These are phyloP conservation scores for Paecilomyces fulvus DNA, from an alignment of 2,329 filamentous ascomycete species.

Conservation along the genomic window DNA sequence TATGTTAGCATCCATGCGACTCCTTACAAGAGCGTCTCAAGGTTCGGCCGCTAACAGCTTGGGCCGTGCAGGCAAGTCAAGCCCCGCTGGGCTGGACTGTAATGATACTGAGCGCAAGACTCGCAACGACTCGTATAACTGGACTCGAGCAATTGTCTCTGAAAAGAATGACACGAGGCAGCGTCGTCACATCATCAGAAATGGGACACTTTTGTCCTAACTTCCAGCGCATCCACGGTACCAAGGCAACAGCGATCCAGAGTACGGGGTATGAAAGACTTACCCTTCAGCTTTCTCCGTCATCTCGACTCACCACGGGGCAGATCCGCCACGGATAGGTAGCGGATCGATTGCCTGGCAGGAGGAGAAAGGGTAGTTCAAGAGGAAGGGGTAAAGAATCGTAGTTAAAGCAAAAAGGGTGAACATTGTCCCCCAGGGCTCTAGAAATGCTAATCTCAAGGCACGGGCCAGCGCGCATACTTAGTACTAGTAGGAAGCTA, in stretches of 20 bases:
- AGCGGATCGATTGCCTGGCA: neutral
- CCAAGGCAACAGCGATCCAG: constrained; percentile 3
- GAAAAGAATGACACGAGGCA: neutral
- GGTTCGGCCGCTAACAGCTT: neutral
- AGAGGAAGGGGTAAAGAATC: neutral
- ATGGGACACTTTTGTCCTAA: neutral
- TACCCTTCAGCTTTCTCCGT: constrained; percentile 23
- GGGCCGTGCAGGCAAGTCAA: neutral
- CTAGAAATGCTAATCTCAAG: neutral
- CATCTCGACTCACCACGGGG: constrained; percentile 14
- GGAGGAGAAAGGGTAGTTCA: neutral
- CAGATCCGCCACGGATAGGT: neutral
- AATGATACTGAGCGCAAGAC: neutral
- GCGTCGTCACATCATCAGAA: neutral
- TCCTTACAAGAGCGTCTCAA: neutral
- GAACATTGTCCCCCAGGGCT: neutral
- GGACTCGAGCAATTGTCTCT: neutral
- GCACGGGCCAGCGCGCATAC: neutral
- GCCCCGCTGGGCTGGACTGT: neutral
- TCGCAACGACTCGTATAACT: neutral
- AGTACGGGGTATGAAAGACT: constrained; percentile 8
- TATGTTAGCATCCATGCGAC: neutral
- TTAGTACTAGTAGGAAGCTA: neutral
- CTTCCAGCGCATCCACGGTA: constrained; percentile 12
- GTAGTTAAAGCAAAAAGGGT: neutral